Evolutionary conservation across 2,329 filamentous ascomycete genomes (phyloP), one percentile per base, ranked within the genome.

Genomic region (Monilinia laxa): DNA sequence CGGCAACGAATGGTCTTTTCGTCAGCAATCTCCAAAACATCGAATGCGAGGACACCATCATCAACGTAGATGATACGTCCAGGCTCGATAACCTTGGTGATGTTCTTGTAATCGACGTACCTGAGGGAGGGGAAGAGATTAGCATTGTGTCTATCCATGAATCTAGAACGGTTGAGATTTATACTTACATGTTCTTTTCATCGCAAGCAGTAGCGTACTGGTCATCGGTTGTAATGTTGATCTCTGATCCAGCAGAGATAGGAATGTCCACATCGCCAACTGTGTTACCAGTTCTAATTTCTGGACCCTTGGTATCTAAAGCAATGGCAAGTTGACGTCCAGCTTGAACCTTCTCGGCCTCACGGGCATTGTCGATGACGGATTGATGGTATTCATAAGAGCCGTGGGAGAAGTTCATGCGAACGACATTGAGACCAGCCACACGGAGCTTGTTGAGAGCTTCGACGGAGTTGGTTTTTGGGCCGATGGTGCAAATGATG

Each of bases 51-150:
- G 73, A 99, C 94, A 81, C 95, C 95, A 77, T 99, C 95, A 77
- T 99, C 95, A 75, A 99, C 95, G 82, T 96, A 99, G 84, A 99
- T 96, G 80, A 90, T 89, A 76, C 95, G 93, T 77, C 94, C 95
- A 68, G 87, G 84, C 78, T 91, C 81, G 77, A 99, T 98, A 75
- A 99, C 95, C 84, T 96, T 97, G 82, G 94, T 97, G 81, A 99
- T 98, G 86, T 99, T 99, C 89, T 96, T 96, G 86, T 99, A 98
- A 84, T 98, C 94, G 77, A 98, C 90, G 77, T 93, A 97, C 89
- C 91, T 94, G 70, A 23, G 25, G 11, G 12, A 31, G 0, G 4
- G 25, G 11, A 12, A 67, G 52, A 67, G 56, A 28, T 65, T 54
- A 59, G 53, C 18, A 35, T 40, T 18, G 6, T 18, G 23, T 11